phyloP scores from a whole-genome alignment of 2,329 filamentous ascomycete species.

The Sphaerulina musiva region DNA sequence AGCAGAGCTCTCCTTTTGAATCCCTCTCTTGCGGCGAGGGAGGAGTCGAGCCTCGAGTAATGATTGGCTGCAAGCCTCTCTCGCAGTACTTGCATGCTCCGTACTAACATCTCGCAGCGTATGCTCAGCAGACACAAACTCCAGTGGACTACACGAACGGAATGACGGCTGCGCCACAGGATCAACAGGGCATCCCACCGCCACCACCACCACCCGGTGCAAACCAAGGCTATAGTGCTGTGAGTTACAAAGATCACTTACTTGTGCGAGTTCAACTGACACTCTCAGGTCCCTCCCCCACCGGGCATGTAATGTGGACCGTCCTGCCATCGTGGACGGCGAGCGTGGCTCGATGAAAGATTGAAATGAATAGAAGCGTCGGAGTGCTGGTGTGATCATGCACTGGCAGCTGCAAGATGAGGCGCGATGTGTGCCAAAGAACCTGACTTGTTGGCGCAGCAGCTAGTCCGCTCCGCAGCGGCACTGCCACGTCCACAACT shows the following conservation, averaged over 20 bases:
- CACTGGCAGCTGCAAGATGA: not conserved
- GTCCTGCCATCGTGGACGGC: too few species aligned
- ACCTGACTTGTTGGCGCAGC: not conserved
- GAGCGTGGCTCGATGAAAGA: not conserved
- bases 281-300: slow-evolving; percentile 3
- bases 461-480: not conserved
- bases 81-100: not conserved
- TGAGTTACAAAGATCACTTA: not conserved
- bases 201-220: slow-evolving; percentile 2
- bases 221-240: slow-evolving; percentile 6
- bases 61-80: not conserved
- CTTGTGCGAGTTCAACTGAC: not conserved
- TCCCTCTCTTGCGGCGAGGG: too few species aligned
- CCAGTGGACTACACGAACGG: slow-evolving; percentile 7
- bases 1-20: not conserved
- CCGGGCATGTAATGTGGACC: slow-evolving; percentile 1
- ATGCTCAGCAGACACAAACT: slow-evolving; percentile 2
- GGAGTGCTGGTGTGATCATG: not conserved
- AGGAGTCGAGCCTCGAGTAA: too few species aligned
- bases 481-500: not conserved
- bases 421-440: not conserved
- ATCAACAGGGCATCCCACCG: slow-evolving; percentile 1
- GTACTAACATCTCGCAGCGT: not conserved
- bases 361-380: not conserved
- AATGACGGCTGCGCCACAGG: slow-evolving; percentile 1